Evolutionary conservation across 768 basidiomycete species (phyloP).

Genomic region (Suillus lakei): DNA sequence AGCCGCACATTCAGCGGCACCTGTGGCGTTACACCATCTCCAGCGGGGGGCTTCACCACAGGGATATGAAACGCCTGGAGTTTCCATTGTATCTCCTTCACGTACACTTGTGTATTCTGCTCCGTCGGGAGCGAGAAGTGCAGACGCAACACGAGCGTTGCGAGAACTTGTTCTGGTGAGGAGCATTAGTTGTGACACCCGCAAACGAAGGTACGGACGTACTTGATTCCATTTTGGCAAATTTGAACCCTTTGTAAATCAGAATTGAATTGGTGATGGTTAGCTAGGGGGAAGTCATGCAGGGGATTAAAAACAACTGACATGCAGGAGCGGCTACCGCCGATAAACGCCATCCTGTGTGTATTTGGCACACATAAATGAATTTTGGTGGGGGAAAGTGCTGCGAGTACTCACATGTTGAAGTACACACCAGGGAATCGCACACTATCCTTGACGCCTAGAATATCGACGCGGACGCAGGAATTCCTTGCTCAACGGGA

Average conservation of each 20-base stretch:
- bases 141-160: conserved; percentile 8
- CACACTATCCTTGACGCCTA: conserved; percentile 20
- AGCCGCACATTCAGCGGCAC: not conserved
- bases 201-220: not conserved
- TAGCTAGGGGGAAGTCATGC: not conserved
- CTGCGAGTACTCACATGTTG: not conserved
- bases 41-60: conserved; percentile 28
- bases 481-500: conserved; percentile 24
- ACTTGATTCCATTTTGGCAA: conserved; percentile 6
- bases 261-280: not conserved
- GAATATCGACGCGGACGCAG: not conserved
- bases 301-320: not conserved
- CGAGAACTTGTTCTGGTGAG: not conserved
- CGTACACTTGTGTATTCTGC: conserved; percentile 6
- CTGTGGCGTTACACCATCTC: conserved; percentile 25
- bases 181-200: not conserved
- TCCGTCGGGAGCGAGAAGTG: conserved; percentile 28
- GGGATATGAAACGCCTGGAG: conserved; percentile 29
- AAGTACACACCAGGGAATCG: conserved; percentile 13
- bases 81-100: conserved; percentile 32
- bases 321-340: conserved; percentile 5
- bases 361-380: not conserved
- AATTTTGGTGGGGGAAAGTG: not conserved
- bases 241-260: not conserved
- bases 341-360: conserved; percentile 4